A percentile compares a stretch with the other conserved stretches of the same genome.
These are phyloP conservation scores for Backusella australiensis DNA, from an alignment of 192 early-diverging fungal species.

Conservation along the genomic window DNA sequence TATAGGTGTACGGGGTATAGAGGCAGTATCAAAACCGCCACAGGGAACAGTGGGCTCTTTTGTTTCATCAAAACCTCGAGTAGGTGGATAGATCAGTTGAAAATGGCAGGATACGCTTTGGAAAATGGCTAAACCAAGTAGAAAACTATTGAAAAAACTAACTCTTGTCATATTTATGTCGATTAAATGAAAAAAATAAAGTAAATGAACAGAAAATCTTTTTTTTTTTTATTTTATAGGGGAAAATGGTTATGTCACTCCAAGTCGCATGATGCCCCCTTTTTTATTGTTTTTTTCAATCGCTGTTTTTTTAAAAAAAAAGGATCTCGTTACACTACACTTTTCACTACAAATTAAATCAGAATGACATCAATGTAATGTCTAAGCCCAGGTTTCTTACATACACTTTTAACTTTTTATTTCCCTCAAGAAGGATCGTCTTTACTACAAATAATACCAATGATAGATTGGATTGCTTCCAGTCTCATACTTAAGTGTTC, in stretches of 20 bases:
- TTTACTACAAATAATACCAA: too few species aligned
- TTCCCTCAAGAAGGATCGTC: too few species aligned
- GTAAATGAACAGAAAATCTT: not conserved
- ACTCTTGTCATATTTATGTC: not conserved
- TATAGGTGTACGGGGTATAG: constrained; percentile 36
- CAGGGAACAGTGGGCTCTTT: constrained; percentile 49
- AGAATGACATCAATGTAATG: too few species aligned
- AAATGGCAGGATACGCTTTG: constrained; percentile 45
- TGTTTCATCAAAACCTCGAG: constrained; percentile 44
- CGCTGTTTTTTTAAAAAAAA: too few species aligned
- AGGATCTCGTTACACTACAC: too few species aligned
- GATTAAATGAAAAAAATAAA: not conserved
- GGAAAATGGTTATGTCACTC: not conserved
- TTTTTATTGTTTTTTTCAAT: not conserved
- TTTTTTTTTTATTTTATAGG: not conserved
- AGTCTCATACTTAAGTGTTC: too few species aligned
- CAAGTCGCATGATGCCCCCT: not conserved
- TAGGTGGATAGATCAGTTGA: constrained; percentile 42
- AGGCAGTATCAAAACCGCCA: constrained; percentile 40
- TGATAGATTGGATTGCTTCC: too few species aligned
- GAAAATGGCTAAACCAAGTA: constrained; percentile 20
- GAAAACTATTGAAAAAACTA: not conserved
- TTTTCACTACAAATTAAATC: too few species aligned
- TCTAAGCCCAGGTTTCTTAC: too few species aligned
- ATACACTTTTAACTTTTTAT: too few species aligned